phyloP scores from a whole-genome alignment of 1,139 yeast genomes.

The Saccharomyces hybrid region DNA sequence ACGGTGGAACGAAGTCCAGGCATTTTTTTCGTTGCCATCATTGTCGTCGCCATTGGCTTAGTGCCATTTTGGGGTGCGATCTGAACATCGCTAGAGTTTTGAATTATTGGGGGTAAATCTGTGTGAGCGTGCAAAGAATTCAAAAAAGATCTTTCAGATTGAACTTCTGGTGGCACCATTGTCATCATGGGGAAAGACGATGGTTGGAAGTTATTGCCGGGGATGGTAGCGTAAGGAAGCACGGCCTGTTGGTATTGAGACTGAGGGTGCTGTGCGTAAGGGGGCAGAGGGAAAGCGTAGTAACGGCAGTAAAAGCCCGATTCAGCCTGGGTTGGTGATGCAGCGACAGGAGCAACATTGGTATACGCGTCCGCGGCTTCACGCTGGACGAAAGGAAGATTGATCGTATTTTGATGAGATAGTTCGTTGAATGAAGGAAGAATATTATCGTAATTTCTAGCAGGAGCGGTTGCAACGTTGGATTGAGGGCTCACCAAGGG shows the following conservation, averaged over 20 bases:
- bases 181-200: not conserved
- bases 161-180: not conserved
- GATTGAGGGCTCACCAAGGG: not conserved
- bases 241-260: not conserved
- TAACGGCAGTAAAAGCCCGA: not conserved
- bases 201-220: not conserved
- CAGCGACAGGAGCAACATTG: not conserved
- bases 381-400: not conserved
- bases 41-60: not conserved
- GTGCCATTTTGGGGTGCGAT: not conserved
- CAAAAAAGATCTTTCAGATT: not conserved
- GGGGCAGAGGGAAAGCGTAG: not conserved
- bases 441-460: not conserved
- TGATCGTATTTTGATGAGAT: not conserved
- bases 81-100: not conserved
- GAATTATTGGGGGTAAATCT: not conserved
- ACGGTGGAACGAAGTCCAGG: constrained; percentile 30
- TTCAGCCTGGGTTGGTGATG: not conserved
- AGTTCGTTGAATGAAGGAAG: not conserved
- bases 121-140: not conserved
- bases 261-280: not conserved
- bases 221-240: not conserved
- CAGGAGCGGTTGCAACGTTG: not conserved
- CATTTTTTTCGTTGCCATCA: not conserved
- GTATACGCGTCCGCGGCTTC: not conserved